A percentile compares a stretch with the other conserved stretches of the same genome.
Conservation (phyloP, 495 filamentous ascomycete species). For the Corynascus novoguineensis region DNA sequence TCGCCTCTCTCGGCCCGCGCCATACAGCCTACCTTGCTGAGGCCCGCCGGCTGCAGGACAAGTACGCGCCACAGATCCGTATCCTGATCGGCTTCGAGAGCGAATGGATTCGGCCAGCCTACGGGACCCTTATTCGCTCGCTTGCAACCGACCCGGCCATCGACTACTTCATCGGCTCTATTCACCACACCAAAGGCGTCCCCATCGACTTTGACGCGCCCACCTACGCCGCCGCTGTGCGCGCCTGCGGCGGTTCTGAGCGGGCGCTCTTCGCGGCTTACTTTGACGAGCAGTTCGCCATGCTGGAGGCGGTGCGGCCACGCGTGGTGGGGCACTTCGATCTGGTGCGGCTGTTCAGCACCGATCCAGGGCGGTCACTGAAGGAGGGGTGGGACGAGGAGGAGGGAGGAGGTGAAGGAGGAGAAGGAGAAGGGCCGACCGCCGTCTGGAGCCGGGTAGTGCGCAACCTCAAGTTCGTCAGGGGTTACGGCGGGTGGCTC, state of each 20-base stretch:
- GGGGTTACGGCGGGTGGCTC: constrained; percentile 68
- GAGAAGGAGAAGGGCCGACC: too few species aligned
- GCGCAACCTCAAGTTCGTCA: constrained; percentile 68
- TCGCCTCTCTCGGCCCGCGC: constrained; percentile 43
- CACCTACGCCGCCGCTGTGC: constrained; percentile 46
- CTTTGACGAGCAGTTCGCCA: constrained; percentile 78
- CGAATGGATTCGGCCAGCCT: constrained; percentile 75
- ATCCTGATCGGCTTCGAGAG: constrained; percentile 87
- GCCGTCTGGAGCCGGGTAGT: constrained; percentile 71
- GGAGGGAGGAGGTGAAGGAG: too few species aligned
- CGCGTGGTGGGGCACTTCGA: constrained; percentile 91
- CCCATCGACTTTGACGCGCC: constrained; percentile 81
- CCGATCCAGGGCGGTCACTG: constrained; percentile 57
- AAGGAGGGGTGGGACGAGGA: constrained; percentile 36
- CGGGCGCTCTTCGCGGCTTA: constrained; percentile 70
- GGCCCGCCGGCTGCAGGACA: constrained; percentile 62
- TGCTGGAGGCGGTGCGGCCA: constrained; percentile 69
- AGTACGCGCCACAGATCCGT: constrained; percentile 65
- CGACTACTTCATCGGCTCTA: constrained; percentile 84
- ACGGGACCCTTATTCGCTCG: constrained; percentile 49
- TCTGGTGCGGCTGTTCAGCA: constrained; percentile 73
- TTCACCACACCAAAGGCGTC: constrained; percentile 79
- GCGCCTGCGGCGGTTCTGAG: constrained; percentile 45
- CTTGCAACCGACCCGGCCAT: constrained; percentile 58
- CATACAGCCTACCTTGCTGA: constrained; percentile 68